Evolutionary conservation across 257 asterid genomes (phyloP).

Genomic region (Avicennia marina): DNA sequence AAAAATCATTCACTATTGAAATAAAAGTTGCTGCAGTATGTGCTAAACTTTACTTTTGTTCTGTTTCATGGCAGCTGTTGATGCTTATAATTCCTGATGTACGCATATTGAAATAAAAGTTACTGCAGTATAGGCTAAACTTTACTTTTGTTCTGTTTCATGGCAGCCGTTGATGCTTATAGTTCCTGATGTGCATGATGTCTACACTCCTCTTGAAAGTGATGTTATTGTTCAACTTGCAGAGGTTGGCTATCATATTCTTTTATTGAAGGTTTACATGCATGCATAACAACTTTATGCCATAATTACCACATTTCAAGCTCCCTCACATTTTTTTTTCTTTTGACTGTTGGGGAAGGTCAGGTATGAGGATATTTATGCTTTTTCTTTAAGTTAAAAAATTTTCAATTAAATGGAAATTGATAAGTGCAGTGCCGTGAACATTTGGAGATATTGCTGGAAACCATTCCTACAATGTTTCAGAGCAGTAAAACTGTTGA

Average conservation of each 20-base stretch:
- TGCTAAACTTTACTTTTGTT: slow-evolving; percentile 19
- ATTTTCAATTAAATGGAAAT: not conserved
- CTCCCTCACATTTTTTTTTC: not conserved
- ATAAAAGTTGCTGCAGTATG: slow-evolving; percentile 4
- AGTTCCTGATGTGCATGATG: slow-evolving; percentile 97
- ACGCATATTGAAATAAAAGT: too few species aligned
- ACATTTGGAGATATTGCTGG: slow-evolving; percentile 80
- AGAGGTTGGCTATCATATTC: slow-evolving; percentile 55
- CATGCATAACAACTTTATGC: not conserved
- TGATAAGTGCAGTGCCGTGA: slow-evolving; percentile 68
- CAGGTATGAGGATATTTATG: slow-evolving; percentile 11
- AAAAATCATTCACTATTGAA: too few species aligned
- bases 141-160: slow-evolving; percentile 20
- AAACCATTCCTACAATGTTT: slow-evolving; percentile 87
- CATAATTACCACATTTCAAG: not conserved
- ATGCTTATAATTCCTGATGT: slow-evolving; percentile 98
- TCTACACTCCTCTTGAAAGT: slow-evolving; percentile 90
- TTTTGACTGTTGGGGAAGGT: not conserved
- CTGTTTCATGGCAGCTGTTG: slow-evolving; percentile 67
- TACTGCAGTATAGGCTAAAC: too few species aligned
- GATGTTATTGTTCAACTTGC: slow-evolving; percentile 88
- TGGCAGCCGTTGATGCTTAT: slow-evolving; percentile 97
- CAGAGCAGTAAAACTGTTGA: slow-evolving; percentile 75
- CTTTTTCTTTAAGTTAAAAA: slow-evolving; percentile 2
- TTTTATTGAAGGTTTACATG: not conserved